These are phyloP conservation scores for Pyrenophora seminiperda DNA, from an alignment of 2,329 filamentous ascomycete species.

Conservation along the genomic window DNA sequence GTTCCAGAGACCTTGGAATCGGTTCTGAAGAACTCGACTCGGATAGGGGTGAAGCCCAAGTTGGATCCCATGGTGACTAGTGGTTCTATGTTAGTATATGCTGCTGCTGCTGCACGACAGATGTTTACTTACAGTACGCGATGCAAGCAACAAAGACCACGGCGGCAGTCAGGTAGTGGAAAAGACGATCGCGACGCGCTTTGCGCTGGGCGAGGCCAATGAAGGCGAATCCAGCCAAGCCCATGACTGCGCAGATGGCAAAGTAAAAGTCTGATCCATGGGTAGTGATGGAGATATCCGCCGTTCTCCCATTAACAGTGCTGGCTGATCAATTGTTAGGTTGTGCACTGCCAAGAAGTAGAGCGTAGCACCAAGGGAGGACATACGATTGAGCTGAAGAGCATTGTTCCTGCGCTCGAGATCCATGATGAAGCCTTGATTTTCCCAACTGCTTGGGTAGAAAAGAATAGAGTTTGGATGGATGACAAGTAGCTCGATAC, in stretches of 20 bases:
- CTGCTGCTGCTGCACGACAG: neutral
- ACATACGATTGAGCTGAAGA: constrained; percentile 28
- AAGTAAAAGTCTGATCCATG: constrained; percentile 68
- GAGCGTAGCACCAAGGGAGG: neutral
- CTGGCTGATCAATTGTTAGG: constrained; percentile 36
- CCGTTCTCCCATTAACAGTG: constrained; percentile 53
- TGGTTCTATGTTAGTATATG: neutral
- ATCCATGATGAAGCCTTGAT: constrained; percentile 9
- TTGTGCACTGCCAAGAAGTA: neutral
- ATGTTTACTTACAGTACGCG: constrained; percentile 56
- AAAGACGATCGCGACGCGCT: constrained; percentile 61
- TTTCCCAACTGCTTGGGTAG: neutral
- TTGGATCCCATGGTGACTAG: constrained; percentile 66
- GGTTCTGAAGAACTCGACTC: constrained; percentile 62
- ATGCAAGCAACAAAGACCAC: constrained; percentile 65
- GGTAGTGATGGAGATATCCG: constrained; percentile 63
- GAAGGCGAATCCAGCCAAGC: constrained; percentile 58
- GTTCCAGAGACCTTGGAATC: constrained; percentile 54
- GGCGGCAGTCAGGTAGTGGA: constrained; percentile 67
- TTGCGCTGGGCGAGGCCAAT: constrained; percentile 60
- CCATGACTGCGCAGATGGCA: constrained; percentile 66
- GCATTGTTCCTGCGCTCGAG: constrained; percentile 28
- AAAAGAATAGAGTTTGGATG: neutral
- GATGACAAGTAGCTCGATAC: neutral
- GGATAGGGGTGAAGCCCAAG: constrained; percentile 66